Evolutionary conservation across 805 yeast species (phyloP).

Genomic region (Candida maltosa): DNA sequence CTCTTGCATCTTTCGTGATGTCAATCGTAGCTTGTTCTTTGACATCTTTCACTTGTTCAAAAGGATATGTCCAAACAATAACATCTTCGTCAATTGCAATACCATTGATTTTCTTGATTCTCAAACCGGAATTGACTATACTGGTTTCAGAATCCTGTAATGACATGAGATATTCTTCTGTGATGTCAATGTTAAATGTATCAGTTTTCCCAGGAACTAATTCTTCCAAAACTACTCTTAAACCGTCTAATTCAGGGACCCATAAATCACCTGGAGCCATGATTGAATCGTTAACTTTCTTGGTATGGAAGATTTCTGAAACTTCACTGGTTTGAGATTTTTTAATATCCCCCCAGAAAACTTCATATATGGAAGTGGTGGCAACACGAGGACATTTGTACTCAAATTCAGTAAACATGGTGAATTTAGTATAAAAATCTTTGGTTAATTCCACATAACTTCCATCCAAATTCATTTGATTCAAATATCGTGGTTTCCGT

Average conservation of each 20-base stretch:
- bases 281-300: constrained; percentile 12
- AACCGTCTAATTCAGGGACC: constrained; percentile 38
- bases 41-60: constrained; percentile 11
- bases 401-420: constrained; percentile 21
- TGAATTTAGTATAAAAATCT: constrained; percentile 23
- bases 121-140: constrained; percentile 14
- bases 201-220: constrained; percentile 40
- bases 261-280: constrained; percentile 28
- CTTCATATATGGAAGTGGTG: constrained; percentile 23
- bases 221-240: constrained; percentile 47
- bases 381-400: constrained; percentile 25
- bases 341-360: constrained; percentile 26
- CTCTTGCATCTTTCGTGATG: constrained; percentile 18
- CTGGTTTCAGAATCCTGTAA: constrained; percentile 3
- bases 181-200: constrained; percentile 28
- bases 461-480: constrained; percentile 16
- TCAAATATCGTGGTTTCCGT: constrained; percentile 37
- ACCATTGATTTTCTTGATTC: constrained; percentile 34
- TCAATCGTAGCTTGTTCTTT: constrained; percentile 13
- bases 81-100: constrained; percentile 17
- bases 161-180: constrained; percentile 18
- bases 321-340: constrained; percentile 21
- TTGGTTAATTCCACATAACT: constrained; percentile 27
- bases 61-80: constrained; percentile 29
- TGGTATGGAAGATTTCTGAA: constrained; percentile 15